Conservation (phyloP, 179 eudicot species). For the Silene coronaria region DNA sequence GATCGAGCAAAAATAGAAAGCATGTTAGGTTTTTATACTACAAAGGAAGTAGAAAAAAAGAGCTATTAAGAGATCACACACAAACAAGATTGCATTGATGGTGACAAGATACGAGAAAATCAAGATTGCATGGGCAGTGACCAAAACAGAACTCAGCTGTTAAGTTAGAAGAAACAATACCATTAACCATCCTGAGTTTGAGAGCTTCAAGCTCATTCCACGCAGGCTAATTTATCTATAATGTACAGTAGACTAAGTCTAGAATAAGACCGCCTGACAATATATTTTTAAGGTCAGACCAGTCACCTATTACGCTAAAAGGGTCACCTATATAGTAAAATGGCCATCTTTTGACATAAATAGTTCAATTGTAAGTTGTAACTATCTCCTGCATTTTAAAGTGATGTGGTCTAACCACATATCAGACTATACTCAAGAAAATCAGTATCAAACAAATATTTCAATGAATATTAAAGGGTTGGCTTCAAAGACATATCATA, state of each 20-base stretch:
- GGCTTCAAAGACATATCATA: neutral
- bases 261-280: neutral
- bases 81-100: neutral
- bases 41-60: neutral
- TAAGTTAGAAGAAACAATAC: too few relatives aligned
- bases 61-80: neutral
- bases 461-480: neutral
- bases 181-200: too few relatives aligned
- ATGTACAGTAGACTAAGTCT: too few relatives aligned
- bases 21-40: neutral
- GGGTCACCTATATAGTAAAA: neutral
- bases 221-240: too few relatives aligned
- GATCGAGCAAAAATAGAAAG: constrained; percentile 6
- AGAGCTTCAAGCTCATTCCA: too few relatives aligned
- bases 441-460: neutral
- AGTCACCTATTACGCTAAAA: neutral
- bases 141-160: too few relatives aligned
- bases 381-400: neutral
- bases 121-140: too few relatives aligned
- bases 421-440: neutral
- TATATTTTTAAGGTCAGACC: neutral
- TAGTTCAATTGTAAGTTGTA: neutral
- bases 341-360: neutral
- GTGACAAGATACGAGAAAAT: neutral
- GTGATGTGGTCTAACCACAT: neutral